Evolutionary conservation across 73 alveolate genomes (phyloP).

Genomic region (Symbiodinium pilosum): DNA sequence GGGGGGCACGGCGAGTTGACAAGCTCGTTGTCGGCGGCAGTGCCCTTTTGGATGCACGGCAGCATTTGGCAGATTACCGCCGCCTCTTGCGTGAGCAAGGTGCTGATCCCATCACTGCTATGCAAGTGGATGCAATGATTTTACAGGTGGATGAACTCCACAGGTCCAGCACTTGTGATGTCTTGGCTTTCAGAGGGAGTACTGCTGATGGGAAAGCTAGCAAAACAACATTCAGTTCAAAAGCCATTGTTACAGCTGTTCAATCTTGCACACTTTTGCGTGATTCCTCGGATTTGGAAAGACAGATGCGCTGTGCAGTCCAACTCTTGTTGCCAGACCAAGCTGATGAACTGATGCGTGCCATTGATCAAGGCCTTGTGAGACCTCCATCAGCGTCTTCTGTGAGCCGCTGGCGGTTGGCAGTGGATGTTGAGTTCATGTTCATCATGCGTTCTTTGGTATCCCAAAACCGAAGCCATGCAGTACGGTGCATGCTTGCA

Average conservation of each 20-base stretch:
- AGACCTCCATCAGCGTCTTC: neutral
- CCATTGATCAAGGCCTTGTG: neutral
- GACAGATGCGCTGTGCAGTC: neutral
- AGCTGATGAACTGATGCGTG: neutral
- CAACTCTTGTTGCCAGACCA: neutral
- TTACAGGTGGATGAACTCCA: neutral
- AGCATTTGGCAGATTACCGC: neutral
- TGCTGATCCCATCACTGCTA: too few relatives aligned
- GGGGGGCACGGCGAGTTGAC: neutral
- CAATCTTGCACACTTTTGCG: constrained; percentile 2
- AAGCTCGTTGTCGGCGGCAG: neutral
- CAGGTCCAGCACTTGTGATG: neutral
- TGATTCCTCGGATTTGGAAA: neutral
- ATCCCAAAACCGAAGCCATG: too few relatives aligned
- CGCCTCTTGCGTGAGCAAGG: neutral
- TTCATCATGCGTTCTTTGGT: neutral
- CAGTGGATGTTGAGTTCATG: constrained; percentile 12
- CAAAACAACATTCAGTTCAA: too few relatives aligned
- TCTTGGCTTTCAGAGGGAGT: neutral
- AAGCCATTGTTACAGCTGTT: neutral
- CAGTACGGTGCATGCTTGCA: neutral
- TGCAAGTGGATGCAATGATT: neutral
- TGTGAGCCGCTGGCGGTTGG: neutral
- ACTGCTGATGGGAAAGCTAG: neutral
- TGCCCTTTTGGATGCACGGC: neutral